A percentile compares a stretch with the other conserved stretches of the same genome.
Conservation (phyloP, 257 asterid species). For the Solanum acaule region DNA sequence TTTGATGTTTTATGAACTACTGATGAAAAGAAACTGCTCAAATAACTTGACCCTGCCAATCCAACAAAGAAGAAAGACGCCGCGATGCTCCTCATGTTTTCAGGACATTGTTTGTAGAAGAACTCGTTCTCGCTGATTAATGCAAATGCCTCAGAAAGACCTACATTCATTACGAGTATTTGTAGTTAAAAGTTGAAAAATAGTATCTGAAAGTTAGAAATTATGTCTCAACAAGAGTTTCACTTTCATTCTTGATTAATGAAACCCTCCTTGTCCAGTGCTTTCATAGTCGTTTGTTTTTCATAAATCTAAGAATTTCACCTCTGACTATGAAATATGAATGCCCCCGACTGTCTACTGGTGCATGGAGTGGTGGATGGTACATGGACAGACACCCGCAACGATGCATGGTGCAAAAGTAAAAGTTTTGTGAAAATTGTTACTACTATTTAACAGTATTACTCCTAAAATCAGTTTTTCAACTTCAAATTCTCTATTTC, state of each 20-base stretch:
- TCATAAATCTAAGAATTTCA: neutral
- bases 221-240: too few species aligned
- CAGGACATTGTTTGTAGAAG: slow-evolving; percentile 17
- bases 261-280: neutral
- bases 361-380: neutral
- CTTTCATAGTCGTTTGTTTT: neutral
- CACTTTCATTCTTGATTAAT: neutral
- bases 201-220: neutral
- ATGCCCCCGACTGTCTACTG: neutral
- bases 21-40: slow-evolving; percentile 10
- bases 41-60: slow-evolving; percentile 3
- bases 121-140: slow-evolving; percentile 17
- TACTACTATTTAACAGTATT: too few species aligned
- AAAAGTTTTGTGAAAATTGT: too few species aligned
- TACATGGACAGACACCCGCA: neutral
- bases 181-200: neutral
- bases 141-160: slow-evolving; percentile 16
- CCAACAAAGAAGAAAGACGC: slow-evolving; percentile 16
- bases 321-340: neutral
- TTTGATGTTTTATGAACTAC: slow-evolving; percentile 12
- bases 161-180: neutral
- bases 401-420: too few species aligned
- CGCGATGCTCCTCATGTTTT: slow-evolving; percentile 24
- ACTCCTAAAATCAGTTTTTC: too few species aligned
- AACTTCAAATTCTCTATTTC: neutral